phyloP scores from a whole-genome alignment of 2,329 filamentous ascomycete species.

The Onygenales sp. region DNA sequence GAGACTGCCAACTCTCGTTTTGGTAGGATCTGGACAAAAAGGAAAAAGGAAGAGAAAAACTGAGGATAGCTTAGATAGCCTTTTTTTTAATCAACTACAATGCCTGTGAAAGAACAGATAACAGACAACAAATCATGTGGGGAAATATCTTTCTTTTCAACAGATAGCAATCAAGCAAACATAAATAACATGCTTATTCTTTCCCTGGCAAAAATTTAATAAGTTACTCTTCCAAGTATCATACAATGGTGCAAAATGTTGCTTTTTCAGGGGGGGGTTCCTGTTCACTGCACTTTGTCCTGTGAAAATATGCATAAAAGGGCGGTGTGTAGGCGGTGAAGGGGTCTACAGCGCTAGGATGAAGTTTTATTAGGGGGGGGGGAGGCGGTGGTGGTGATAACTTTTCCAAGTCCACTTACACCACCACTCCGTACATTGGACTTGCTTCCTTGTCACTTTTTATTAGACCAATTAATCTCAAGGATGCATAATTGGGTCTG shows the following conservation, averaged over 20 bases:
- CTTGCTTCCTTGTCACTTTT: too few relatives aligned
- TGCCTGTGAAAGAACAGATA: too few relatives aligned
- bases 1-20: not conserved
- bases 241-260: not conserved
- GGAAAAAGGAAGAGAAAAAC: conserved; percentile 2
- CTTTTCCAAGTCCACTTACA: too few relatives aligned
- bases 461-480: too few relatives aligned
- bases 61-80: not conserved
- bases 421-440: too few relatives aligned
- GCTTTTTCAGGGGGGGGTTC: not conserved
- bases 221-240: not conserved
- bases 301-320: too few relatives aligned
- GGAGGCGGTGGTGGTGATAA: too few relatives aligned
- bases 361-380: too few relatives aligned
- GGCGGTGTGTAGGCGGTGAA: too few relatives aligned
- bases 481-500: too few relatives aligned
- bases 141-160: not conserved
- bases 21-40: conserved; percentile 11
- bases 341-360: too few relatives aligned
- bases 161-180: not conserved
- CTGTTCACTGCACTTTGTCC: not conserved
- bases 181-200: not conserved
- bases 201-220: too few relatives aligned
- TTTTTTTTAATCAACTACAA: not conserved
- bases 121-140: not conserved